Base-by-base conservation (phyloP, 139 green algal genomes). In the Coelastrella sp. region DNA sequence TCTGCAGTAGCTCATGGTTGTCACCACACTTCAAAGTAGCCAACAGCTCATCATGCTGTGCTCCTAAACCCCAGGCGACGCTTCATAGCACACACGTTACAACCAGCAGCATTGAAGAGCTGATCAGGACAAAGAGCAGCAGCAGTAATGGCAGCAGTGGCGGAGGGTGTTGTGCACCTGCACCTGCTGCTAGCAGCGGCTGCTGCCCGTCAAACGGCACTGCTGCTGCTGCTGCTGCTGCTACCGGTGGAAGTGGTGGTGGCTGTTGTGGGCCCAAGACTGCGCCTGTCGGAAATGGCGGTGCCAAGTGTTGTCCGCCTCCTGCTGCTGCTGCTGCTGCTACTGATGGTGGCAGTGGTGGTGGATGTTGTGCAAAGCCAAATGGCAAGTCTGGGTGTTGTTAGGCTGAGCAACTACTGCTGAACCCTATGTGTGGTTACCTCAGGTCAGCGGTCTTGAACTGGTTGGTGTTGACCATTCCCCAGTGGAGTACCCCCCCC, bases 1-100 rank as follows among this genome's bases (percentile, higher is more conserved):
- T 98, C 94, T 82, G 99, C 25, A 91, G 92, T 0, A 91, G 96
- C 72, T 94, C 88, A 23, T 98, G 95, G 95, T 89, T 98, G 43
- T 78, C n/a, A 13, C 37, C 35, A 25, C 68, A 86, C n/a, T 86
- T 86, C 81, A 63, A 34, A 34, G 50, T 86, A 17, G 38, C 13
- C n/a, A 27, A 60, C 45, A 43, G 13, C 27, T 30, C 5, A 9
- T n/a, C 59, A 37, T 62, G 74, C 72, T 27, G 35, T 59, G 19
- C 35, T 0, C 45, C n/a, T n/a, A 63, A 45, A 27, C 43, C 23
- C 34, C 32, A 30, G 27, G 32, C 25, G 51, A 9, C 6, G 51
- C 27, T 64, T 21, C 27, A 19, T 21, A 41, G 30, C 25, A 25
- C 62, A 71, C 30, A 27, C 2, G 62, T 45, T 15, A 74, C 13